Percentiles rank a stretch among this genome's conserved stretches.
Evolutionary conservation across 345 rosid species (phyloP).

Genomic region (Syzygium oleosum): DNA sequence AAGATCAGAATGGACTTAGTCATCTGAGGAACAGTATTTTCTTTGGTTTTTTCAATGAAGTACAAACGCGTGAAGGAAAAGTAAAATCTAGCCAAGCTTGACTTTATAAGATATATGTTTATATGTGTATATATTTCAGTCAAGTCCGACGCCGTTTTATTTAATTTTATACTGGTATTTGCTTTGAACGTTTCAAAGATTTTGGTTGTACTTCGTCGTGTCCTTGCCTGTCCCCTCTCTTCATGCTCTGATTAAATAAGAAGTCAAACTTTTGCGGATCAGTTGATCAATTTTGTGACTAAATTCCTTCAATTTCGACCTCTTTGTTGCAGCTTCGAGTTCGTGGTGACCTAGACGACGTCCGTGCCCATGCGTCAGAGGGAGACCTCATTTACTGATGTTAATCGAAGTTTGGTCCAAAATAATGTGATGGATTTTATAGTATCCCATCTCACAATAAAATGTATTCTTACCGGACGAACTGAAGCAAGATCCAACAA

Average conservation of each 20-base stretch:
- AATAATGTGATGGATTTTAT: not conserved
- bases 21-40: not conserved
- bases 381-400: not conserved
- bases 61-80: not conserved
- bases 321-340: not conserved
- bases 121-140: not conserved
- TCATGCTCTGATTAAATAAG: not conserved
- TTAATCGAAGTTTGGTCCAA: not conserved
- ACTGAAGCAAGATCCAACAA: not conserved
- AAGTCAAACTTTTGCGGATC: not conserved
- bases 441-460: not conserved
- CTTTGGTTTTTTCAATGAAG: not conserved
- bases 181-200: not conserved
- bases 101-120: not conserved
- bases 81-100: not conserved
- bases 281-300: not conserved
- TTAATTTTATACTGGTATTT: not conserved
- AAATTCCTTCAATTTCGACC: not conserved
- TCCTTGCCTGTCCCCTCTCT: not conserved
- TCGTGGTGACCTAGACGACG: not conserved
- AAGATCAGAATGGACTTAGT: not conserved
- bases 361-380: too few species aligned
- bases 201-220: not conserved
- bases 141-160: not conserved
- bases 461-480: not conserved